A percentile compares a stretch with the other conserved stretches of the same genome.
Evolutionary conservation across 352 stramenopile species (phyloP).

Genomic region (Globisporangium mamillatum): DNA sequence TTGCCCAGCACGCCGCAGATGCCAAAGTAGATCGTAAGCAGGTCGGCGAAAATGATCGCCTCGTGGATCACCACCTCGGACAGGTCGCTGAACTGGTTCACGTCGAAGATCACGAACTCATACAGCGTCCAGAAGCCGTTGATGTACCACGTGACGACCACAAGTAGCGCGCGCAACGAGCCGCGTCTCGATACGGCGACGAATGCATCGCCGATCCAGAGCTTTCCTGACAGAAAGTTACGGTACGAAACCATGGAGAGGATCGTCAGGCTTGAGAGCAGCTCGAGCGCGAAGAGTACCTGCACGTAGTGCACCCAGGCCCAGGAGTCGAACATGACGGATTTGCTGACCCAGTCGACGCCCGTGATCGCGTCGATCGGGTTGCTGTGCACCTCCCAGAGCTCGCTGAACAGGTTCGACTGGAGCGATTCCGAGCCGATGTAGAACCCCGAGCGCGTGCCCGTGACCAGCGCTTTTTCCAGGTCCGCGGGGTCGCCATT

Average conservation of each 20-base stretch:
- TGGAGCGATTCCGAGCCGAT: conserved; percentile 7
- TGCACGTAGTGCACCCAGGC: conserved; percentile 26
- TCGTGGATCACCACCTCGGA: conserved; percentile 28
- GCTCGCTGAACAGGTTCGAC: conserved; percentile 16
- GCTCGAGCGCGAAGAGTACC: conserved; percentile 14
- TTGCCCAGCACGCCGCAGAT: conserved; percentile 18
- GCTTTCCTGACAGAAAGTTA: conserved; percentile 4
- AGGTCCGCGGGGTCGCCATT: background rate
- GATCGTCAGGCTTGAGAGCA: conserved; percentile 17
- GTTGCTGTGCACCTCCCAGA: conserved; percentile 12
- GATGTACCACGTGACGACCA: conserved; percentile 39
- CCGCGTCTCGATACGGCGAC: background rate
- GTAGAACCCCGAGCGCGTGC: conserved; percentile 18
- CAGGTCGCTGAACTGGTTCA: conserved; percentile 24
- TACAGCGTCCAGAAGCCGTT: conserved; percentile 40
- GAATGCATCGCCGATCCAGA: conserved; percentile 16
- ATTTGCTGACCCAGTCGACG: conserved; percentile 4
- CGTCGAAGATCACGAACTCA: conserved; percentile 40
- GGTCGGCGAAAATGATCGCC: conserved; percentile 35
- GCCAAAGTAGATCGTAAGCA: conserved; percentile 28
- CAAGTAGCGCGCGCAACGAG: conserved; percentile 26
- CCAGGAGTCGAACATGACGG: conserved; percentile 17
- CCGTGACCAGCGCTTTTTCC: background rate
- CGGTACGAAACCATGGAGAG: conserved; percentile 12
- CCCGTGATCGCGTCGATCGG: conserved; percentile 8